A percentile compares a stretch with the other conserved stretches of the same genome.
Conservation (phyloP, 345 rosid genomes). For the Citrus maxima region DNA sequence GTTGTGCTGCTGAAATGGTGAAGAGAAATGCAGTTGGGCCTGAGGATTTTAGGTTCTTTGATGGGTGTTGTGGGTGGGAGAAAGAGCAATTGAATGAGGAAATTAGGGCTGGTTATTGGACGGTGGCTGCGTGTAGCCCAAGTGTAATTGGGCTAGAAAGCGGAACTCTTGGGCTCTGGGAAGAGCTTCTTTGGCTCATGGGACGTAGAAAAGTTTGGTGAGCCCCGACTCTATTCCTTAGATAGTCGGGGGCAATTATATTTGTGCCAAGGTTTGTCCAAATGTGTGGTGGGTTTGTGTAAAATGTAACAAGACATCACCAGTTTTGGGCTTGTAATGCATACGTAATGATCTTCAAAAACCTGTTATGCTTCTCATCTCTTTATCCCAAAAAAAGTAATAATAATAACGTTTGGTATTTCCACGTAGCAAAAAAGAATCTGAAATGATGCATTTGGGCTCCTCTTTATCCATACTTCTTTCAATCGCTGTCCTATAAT, state of each 20-base stretch:
- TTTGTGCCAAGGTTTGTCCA: not conserved
- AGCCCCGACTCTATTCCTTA: not conserved
- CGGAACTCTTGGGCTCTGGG: conserved; percentile 65
- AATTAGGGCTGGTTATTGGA: conserved; percentile 80
- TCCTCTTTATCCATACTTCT: not conserved
- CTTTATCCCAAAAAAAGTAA: too few relatives aligned
- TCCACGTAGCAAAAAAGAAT: not conserved
- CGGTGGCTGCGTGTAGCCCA: conserved; percentile 77
- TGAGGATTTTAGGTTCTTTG: conserved; percentile 80
- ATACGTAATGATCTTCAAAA: not conserved
- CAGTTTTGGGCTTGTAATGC: not conserved
- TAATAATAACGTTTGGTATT: not conserved
- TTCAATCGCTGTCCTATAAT: not conserved
- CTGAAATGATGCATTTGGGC: not conserved
- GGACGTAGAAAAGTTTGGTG: conserved; percentile 61
- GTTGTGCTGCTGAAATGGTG: conserved; percentile 81
- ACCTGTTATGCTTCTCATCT: not conserved
- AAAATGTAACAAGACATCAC: not conserved
- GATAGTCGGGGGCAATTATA: not conserved
- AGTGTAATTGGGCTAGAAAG: conserved; percentile 54
- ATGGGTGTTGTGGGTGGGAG: conserved; percentile 87
- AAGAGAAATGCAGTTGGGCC: conserved; percentile 62
- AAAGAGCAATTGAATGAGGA: conserved; percentile 74
- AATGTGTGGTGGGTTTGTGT: not conserved
- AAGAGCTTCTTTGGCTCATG: conserved; percentile 62